These are phyloP conservation scores for Phytophthora macrochlamydospora DNA, from an alignment of 352 stramenopile genomes.

Conservation along the genomic window DNA sequence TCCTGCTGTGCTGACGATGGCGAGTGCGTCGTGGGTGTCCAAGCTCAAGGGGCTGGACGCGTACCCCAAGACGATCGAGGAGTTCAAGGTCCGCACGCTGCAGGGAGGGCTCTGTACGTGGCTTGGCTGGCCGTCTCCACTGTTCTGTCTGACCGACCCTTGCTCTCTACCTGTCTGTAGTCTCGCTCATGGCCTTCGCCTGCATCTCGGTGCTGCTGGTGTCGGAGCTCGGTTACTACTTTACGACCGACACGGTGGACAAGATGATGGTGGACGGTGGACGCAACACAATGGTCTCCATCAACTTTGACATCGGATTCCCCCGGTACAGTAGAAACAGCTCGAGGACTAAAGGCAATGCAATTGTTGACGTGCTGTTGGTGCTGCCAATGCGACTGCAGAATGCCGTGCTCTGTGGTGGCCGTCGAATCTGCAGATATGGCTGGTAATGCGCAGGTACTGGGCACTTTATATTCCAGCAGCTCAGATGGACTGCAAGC, in stretches of 20 bases:
- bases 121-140: neutral
- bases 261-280: slow-evolving; percentile 86
- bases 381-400: slow-evolving; percentile 9
- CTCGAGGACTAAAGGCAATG: too few relatives aligned
- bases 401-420: slow-evolving; percentile 81
- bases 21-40: slow-evolving; percentile 30
- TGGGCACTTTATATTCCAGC: neutral
- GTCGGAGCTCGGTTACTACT: slow-evolving; percentile 83
- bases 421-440: slow-evolving; percentile 78
- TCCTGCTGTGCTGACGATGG: slow-evolving; percentile 1
- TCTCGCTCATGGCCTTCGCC: slow-evolving; percentile 74
- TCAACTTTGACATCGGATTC: slow-evolving; percentile 87
- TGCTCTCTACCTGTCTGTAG: slow-evolving; percentile 23
- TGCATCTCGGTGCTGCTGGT: slow-evolving; percentile 71
- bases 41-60: slow-evolving; percentile 69
- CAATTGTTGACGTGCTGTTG: neutral
- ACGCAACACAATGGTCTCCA: slow-evolving; percentile 68
- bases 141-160: neutral
- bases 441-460: slow-evolving; percentile 62
- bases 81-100: slow-evolving; percentile 89
- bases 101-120: slow-evolving; percentile 79
- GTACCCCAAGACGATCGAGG: slow-evolving; percentile 89
- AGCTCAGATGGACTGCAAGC: neutral
- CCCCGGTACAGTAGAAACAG: slow-evolving; percentile 36
- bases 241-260: slow-evolving; percentile 77